Conservation (phyloP, 805 yeast genomes). For the Candida sanyiensis region DNA sequence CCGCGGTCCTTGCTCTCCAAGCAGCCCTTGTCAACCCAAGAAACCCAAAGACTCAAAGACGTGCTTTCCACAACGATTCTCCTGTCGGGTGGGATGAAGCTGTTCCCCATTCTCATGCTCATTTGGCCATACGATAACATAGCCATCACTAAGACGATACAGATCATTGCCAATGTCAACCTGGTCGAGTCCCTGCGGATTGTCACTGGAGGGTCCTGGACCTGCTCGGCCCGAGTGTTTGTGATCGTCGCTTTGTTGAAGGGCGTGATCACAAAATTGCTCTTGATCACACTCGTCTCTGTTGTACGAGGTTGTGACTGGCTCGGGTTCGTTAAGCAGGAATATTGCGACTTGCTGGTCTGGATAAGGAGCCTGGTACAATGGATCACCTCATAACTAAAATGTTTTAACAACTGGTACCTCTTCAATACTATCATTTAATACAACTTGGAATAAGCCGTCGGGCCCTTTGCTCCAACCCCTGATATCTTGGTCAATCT, state of each 20-base stretch:
- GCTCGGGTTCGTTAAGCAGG: no score
- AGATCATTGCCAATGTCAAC: constrained; percentile 53
- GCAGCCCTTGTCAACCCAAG: constrained; percentile 10
- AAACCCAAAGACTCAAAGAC: constrained; percentile 27
- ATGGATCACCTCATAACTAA: no score
- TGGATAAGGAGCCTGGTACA: no score
- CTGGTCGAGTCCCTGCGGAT: constrained; percentile 59
- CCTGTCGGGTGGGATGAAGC: constrained; percentile 70
- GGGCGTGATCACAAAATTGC: constrained; percentile 13
- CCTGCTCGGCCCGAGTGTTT: constrained; percentile 12
- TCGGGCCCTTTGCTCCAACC: no score
- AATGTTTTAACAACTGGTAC: no score
- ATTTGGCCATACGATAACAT: constrained; percentile 96
- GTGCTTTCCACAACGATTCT: constrained; percentile 62
- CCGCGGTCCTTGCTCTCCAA: constrained; percentile 15
- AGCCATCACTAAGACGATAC: constrained; percentile 53
- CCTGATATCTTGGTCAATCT: no score
- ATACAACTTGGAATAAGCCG: no score
- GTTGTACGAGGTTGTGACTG: no score
- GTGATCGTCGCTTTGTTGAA: constrained; percentile 8
- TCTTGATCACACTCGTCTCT: constrained; percentile 15
- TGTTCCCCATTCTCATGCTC: constrained; percentile 87
- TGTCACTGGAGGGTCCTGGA: constrained; percentile 29
- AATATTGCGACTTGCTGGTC: no score
- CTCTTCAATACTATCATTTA: no score